These are phyloP conservation scores for Poa pratensis DNA, from an alignment of 176 grass and related monocot genomes.

Conservation along the genomic window DNA sequence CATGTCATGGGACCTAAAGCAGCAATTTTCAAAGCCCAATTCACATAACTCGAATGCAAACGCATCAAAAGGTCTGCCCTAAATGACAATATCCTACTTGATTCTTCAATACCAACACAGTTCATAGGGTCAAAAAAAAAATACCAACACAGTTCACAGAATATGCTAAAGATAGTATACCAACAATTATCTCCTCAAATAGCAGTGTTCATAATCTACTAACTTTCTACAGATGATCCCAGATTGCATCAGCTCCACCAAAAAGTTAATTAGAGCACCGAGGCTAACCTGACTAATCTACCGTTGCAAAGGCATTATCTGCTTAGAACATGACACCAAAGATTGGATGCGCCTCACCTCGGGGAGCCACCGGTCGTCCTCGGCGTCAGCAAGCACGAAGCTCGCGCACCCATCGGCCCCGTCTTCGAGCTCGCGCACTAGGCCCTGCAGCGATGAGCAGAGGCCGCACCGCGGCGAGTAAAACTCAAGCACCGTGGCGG, in stretches of 20 bases:
- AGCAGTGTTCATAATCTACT: not conserved
- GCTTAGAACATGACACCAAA: not conserved
- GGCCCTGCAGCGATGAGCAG: conserved; percentile 71
- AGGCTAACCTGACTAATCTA: not conserved
- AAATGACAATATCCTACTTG: not conserved
- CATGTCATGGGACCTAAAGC: not conserved
- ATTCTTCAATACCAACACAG: not conserved
- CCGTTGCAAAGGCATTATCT: not conserved
- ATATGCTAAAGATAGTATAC: not conserved
- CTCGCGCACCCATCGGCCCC: conserved; percentile 43
- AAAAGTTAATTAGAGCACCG: not conserved
- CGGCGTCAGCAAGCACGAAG: conserved; percentile 91
- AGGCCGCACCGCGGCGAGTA: conserved; percentile 86
- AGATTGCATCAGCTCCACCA: not conserved
- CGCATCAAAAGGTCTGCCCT: not conserved
- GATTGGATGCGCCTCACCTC: conserved; percentile 58
- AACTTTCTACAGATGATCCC: not conserved
- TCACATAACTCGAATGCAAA: conserved; percentile 3
- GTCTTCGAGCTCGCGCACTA: conserved; percentile 64
- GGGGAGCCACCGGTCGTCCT: conserved; percentile 91
- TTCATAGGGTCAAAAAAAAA: too few species aligned
- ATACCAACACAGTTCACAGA: not conserved
- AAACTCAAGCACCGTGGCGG: conserved; percentile 83
- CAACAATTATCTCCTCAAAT: not conserved
- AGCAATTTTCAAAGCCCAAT: not conserved